phyloP scores from a whole-genome alignment of 1,139 yeast species.

The Lodderomyces oxycetoniae region DNA sequence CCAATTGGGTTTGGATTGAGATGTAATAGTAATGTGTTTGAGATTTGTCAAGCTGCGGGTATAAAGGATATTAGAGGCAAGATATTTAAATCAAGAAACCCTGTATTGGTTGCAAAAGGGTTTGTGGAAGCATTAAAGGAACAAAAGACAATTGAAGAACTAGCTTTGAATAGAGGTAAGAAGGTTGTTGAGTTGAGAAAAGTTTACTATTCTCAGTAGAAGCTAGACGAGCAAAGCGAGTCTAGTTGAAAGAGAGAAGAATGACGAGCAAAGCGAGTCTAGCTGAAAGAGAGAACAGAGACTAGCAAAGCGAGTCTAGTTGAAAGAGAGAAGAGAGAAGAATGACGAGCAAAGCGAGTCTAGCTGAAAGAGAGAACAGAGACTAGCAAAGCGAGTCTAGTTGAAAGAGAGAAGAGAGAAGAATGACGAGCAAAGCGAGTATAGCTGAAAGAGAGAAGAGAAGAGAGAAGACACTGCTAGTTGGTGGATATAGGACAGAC shows the following conservation, averaged over 20 bases:
- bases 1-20: conserved; percentile 94
- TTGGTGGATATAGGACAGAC: no score
- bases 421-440: background rate
- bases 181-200: conserved; percentile 89
- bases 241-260: no score
- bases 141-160: conserved; percentile 79
- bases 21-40: conserved; percentile 86
- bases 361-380: no score
- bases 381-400: no score
- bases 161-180: conserved; percentile 92
- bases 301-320: no score
- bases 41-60: conserved; percentile 92
- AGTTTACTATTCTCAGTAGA: conserved; percentile 65
- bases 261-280: no score
- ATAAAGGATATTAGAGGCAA: conserved; percentile 90
- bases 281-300: no score
- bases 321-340: no score
- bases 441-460: no score
- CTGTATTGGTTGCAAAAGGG: conserved; percentile 91
- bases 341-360: background rate
- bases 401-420: no score
- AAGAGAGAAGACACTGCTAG: no score
- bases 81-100: conserved; percentile 86
- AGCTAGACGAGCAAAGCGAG: no score
- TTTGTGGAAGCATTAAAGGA: conserved; percentile 79